Conservation (phyloP, 179 eudicot genomes). For the Beta corolliflora region DNA sequence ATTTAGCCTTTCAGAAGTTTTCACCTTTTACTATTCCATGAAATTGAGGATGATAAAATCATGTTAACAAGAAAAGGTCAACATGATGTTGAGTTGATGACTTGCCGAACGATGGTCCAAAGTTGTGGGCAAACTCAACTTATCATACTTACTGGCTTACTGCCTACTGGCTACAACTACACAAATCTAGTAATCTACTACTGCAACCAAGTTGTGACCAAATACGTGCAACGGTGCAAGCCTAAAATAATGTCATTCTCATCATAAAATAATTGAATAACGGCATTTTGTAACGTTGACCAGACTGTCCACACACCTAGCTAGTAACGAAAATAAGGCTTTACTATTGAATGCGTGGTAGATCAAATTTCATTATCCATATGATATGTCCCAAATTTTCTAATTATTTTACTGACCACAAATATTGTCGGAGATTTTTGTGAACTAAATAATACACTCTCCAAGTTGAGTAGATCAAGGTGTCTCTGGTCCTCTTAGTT, state of each 20-base stretch:
- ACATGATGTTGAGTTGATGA: background rate
- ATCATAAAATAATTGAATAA: too few relatives aligned
- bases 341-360: background rate
- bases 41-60: background rate
- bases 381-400: background rate
- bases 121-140: background rate
- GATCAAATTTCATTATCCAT: too few relatives aligned
- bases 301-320: too few relatives aligned
- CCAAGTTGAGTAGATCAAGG: too few relatives aligned
- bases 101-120: background rate
- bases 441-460: background rate
- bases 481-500: too few relatives aligned
- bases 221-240: background rate
- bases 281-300: too few relatives aligned
- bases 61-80: background rate
- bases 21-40: background rate
- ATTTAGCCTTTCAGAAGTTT: background rate
- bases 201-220: slow-evolving; percentile 1
- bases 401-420: background rate
- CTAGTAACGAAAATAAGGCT: background rate
- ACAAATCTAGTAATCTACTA: background rate
- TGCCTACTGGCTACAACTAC: too few relatives aligned
- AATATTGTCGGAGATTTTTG: background rate
- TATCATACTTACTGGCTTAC: background rate
- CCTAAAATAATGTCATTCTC: background rate